Conservation (phyloP, 202 grass and related monocot genomes). For the Elaeis oleifera region DNA sequence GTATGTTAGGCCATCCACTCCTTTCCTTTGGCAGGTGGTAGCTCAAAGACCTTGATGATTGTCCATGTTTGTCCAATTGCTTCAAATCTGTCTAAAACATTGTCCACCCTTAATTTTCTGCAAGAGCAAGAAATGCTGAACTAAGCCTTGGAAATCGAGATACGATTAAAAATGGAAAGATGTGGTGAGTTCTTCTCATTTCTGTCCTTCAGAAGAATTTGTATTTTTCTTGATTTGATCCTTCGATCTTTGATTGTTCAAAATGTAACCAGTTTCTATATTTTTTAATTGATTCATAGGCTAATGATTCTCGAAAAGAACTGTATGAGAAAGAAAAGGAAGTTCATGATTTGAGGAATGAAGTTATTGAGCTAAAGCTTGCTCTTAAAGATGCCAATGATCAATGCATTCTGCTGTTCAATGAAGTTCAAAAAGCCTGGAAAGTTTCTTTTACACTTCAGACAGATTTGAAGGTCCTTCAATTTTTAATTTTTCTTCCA, state of each 20-base stretch:
- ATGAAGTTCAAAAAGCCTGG: conserved; percentile 86
- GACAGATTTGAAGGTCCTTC: conserved; percentile 75
- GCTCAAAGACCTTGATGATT: conserved; percentile 84
- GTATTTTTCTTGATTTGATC: not conserved
- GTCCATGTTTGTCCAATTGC: conserved; percentile 81
- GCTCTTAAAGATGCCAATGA: conserved; percentile 86
- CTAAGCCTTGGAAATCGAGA: conserved; percentile 97
- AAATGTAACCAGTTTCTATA: not conserved
- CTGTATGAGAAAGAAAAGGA: conserved; percentile 92
- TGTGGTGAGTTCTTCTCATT: conserved; percentile 52
- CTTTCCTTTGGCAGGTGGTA: conserved; percentile 49
- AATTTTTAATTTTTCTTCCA: not conserved
- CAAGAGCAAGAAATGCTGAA: conserved; percentile 94
- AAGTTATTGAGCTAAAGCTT: conserved; percentile 66
- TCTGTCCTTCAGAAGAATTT: conserved; percentile 10
- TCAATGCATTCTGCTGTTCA: conserved; percentile 73
- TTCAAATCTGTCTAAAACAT: conserved; percentile 87
- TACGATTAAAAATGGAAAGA: conserved; percentile 99
- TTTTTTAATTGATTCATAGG: conserved; percentile 45
- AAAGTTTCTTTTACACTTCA: conserved; percentile 89
- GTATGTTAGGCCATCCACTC: conserved; percentile 4
- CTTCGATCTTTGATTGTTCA: not conserved
- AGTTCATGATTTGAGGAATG: conserved; percentile 56
- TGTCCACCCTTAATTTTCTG: conserved; percentile 75
- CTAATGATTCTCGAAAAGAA: conserved; percentile 97